A percentile compares a stretch with the other conserved stretches of the same genome.
Conservation (phyloP, 768 basidiomycete species). For the Agrocybe praecox region DNA sequence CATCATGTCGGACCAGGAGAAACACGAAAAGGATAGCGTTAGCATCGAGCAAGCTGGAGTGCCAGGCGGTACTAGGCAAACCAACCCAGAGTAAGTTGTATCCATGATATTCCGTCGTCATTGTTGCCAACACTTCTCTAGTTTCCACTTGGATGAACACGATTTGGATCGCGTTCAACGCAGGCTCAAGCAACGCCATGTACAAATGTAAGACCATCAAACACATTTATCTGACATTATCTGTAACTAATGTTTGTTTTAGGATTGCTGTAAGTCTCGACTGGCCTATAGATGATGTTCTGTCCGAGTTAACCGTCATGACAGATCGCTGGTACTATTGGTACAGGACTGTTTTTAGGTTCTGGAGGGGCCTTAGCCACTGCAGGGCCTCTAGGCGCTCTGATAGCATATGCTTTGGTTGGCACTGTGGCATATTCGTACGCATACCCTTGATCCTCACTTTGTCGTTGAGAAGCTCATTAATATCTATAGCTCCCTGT, state of each 20-base stretch:
- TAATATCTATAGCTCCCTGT: constrained; percentile 46
- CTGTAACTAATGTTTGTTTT: neutral
- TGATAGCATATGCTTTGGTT: constrained; percentile 65
- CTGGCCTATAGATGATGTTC: neutral
- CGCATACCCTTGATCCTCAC: constrained; percentile 19
- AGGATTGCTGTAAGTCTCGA: constrained; percentile 62
- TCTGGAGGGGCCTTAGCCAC: constrained; percentile 60
- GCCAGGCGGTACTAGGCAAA: constrained; percentile 7
- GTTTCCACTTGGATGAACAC: constrained; percentile 55
- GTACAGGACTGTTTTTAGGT: constrained; percentile 75
- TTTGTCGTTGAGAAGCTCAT: neutral
- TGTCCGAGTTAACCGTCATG: neutral
- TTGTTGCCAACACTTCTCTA: constrained; percentile 6
- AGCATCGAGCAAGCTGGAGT: constrained; percentile 22
- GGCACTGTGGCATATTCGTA: constrained; percentile 69
- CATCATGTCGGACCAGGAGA: constrained; percentile 23
- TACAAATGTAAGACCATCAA: constrained; percentile 63
- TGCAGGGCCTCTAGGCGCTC: constrained; percentile 69
- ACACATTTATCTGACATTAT: neutral
- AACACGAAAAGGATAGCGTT: constrained; percentile 16
- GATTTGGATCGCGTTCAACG: constrained; percentile 75
- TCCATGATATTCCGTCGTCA: neutral
- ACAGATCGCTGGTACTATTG: constrained; percentile 75
- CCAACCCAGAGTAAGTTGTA: constrained; percentile 20
- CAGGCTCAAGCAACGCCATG: constrained; percentile 74